Evolutionary conservation across 768 basidiomycete genomes (phyloP).

Genomic region (Cystoderma amianthinum): DNA sequence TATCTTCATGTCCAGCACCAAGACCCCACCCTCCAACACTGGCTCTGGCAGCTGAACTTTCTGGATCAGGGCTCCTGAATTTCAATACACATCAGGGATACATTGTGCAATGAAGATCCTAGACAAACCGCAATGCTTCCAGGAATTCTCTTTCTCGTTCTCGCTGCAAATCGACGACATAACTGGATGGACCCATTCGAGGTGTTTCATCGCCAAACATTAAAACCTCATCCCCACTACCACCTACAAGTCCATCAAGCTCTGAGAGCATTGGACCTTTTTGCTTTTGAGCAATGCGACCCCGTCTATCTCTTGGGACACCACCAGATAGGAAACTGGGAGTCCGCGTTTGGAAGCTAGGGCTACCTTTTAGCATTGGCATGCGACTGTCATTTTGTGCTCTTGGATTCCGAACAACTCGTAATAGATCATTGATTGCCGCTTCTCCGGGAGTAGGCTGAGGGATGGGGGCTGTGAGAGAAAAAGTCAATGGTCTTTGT

Average conservation of each 20-base stretch:
- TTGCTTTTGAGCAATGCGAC: slow-evolving; percentile 59
- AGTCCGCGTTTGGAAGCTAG: slow-evolving; percentile 27
- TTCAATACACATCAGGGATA: slow-evolving; percentile 1
- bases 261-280: slow-evolving; percentile 22
- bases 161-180: slow-evolving; percentile 30
- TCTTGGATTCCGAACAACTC: slow-evolving; percentile 49
- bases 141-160: slow-evolving; percentile 50
- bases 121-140: slow-evolving; percentile 41
- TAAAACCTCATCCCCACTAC: slow-evolving; percentile 23
- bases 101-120: background rate
- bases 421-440: slow-evolving; percentile 62
- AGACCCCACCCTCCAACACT: slow-evolving; percentile 75
- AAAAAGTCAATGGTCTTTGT: slow-evolving; percentile 50
- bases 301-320: slow-evolving; percentile 70
- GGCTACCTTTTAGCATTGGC: slow-evolving; percentile 17
- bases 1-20: slow-evolving; percentile 51
- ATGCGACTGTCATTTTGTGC: slow-evolving; percentile 26
- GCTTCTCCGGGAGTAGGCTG: slow-evolving; percentile 60
- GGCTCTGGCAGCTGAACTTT: slow-evolving; percentile 27
- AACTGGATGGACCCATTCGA: slow-evolving; percentile 25
- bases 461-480: slow-evolving; percentile 49
- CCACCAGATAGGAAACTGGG: slow-evolving; percentile 71
- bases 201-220: slow-evolving; percentile 61
- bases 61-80: slow-evolving; percentile 47
- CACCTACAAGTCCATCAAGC: slow-evolving; percentile 18